Base-by-base conservation (phyloP, 208 protist genomes). In the Leishmania tropica region DNA sequence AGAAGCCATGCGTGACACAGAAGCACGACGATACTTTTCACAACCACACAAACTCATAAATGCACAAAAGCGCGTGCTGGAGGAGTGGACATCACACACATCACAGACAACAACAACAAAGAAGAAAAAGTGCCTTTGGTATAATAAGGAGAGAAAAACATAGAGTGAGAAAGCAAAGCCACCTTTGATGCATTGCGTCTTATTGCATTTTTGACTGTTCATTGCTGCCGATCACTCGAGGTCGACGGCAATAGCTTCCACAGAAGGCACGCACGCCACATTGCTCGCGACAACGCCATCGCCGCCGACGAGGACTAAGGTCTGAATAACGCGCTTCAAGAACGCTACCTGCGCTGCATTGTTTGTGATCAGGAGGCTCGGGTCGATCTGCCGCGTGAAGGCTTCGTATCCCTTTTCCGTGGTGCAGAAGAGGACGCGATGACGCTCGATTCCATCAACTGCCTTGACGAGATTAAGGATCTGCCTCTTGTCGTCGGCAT, bases 351-450 rank as follows among this genome's bases (percentile, higher is more conserved):
- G 86, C 51, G 67, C 56, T 8, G 76, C 47, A 81, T 97, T 86
- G 73, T 88, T 80, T 15, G 88, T 95, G 64, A 97, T 74, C 21
- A 96, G 82, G 37, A 96, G 80, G 48, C 85, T 76, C 70, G 95
- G 95, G 71, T 83, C 91, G 51, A 97, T 88, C 75, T 97, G 95
- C n/a, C 93, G 86, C 40, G 85, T 93, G 81, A 97, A 94, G 35
- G 95, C 93, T 53, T 95, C 92, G 81, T 96, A 97, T 0, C 93
- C 95, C 77, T 96, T 96, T 60, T 78, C 77, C 1, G 93, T 96
- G 45, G 89, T 89, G 75, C 92, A 96, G 77, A 97, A 97, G 42
- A 97, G 90, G 76, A 97, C 88, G 31, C 89, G 87, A 81, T 96
- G 92, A 40, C 95, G 92, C 75, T 86, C 73, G 53, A 97, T 67